These are phyloP conservation scores for Cytospora schulzeri DNA, from an alignment of 2,329 filamentous ascomycete genomes.

Conservation along the genomic window DNA sequence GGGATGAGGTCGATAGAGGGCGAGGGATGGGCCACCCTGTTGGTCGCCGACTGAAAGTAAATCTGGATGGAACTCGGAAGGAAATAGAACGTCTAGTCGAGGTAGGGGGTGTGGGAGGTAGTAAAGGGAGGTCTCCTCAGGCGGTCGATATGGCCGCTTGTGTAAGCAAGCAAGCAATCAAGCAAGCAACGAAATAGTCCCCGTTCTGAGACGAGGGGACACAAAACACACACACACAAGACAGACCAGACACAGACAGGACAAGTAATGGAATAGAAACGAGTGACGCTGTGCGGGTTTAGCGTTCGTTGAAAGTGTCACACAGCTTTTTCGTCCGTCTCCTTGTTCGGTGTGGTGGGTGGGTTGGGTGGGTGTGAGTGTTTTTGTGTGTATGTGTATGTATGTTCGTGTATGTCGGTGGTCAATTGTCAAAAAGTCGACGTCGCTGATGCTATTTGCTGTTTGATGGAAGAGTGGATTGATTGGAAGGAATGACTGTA, in stretches of 20 bases:
- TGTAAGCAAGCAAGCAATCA: slow-evolving; percentile 2
- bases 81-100: slow-evolving; percentile 19
- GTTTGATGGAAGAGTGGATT: background rate
- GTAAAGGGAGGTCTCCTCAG: slow-evolving; percentile 15
- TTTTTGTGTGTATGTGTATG: background rate
- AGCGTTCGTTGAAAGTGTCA: slow-evolving; percentile 8
- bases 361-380: background rate
- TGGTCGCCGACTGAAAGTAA: slow-evolving; percentile 17
- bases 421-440: too few relatives aligned
- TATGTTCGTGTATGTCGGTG: background rate
- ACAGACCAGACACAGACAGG: background rate
- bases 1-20: slow-evolving; percentile 14
- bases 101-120: slow-evolving; percentile 14
- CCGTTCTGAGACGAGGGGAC: slow-evolving; percentile 18
- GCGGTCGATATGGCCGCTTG: slow-evolving; percentile 15
- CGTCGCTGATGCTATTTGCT: background rate
- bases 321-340: slow-evolving; percentile 10
- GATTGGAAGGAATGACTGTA: slow-evolving; percentile 13
- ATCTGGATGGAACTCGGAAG: slow-evolving; percentile 20
- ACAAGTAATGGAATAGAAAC: slow-evolving; percentile 10
- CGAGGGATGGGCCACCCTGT: slow-evolving; percentile 22
- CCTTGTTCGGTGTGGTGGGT: background rate
- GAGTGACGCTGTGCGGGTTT: slow-evolving; percentile 18
- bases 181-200: background rate
- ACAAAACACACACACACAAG: background rate